These are phyloP conservation scores for Pelargonium myrrhifolium DNA, from an alignment of 441 rosid genomes.

Conservation along the genomic window DNA sequence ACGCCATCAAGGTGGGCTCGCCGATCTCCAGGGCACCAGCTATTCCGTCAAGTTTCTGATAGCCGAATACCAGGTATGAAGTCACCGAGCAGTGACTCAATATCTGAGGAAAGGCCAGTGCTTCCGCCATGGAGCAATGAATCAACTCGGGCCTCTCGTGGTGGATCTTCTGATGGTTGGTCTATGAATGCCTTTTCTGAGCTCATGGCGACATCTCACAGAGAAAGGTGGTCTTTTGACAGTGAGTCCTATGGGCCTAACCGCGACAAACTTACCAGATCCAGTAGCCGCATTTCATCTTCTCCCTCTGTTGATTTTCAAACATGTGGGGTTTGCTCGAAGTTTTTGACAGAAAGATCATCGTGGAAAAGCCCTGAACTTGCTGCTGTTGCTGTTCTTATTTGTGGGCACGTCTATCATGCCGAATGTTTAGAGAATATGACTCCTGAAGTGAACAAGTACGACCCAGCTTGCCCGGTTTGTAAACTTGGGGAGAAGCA, in stretches of 20 bases:
- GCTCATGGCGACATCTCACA: slow-evolving; percentile 57
- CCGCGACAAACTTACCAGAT: slow-evolving; percentile 42
- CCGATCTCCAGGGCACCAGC: slow-evolving; percentile 32
- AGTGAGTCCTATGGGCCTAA: slow-evolving; percentile 40
- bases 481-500: slow-evolving; percentile 86
- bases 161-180: slow-evolving; percentile 78
- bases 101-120: slow-evolving; percentile 45
- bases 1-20: slow-evolving; percentile 36
- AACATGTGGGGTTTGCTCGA: slow-evolving; percentile 83
- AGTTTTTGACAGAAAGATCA: slow-evolving; percentile 69
- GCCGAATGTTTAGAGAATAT: slow-evolving; percentile 92
- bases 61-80: slow-evolving; percentile 34
- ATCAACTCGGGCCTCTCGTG: slow-evolving; percentile 43
- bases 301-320: slow-evolving; percentile 46
- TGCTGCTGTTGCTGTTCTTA: slow-evolving; percentile 62
- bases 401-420: slow-evolving; percentile 89
- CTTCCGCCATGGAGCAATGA: slow-evolving; percentile 49
- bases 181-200: slow-evolving; percentile 81
- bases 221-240: slow-evolving; percentile 58
- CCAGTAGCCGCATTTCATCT: slow-evolving; percentile 34
- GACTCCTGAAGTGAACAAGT: slow-evolving; percentile 72
- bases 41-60: slow-evolving; percentile 43
- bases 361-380: slow-evolving; percentile 73
- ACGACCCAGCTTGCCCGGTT: slow-evolving; percentile 86
- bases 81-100: slow-evolving; percentile 42